Conservation (phyloP, 192 early-diverging fungal species). For the Entophlyctis luteolus region DNA sequence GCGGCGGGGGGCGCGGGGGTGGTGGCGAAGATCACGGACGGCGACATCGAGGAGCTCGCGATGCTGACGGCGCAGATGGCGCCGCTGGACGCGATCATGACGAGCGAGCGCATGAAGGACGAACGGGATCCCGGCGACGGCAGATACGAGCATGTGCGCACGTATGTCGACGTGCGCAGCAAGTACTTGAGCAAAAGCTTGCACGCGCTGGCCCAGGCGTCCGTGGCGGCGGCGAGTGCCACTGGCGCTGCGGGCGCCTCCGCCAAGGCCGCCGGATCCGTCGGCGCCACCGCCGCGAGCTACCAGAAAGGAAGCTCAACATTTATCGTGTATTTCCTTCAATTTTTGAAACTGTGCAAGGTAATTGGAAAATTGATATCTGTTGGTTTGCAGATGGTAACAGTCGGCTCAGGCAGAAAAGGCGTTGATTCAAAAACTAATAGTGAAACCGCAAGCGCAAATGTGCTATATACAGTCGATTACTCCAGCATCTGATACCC, state of each 20-base stretch:
- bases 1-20: too few relatives aligned
- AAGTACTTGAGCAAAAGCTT: constrained; percentile 59
- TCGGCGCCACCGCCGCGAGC: constrained; percentile 40
- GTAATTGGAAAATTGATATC: constrained; percentile 25
- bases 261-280: constrained; percentile 49
- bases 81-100: constrained; percentile 25
- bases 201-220: constrained; percentile 30
- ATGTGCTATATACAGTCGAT: constrained; percentile 47
- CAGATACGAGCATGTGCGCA: constrained; percentile 39
- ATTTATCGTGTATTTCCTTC: constrained; percentile 58
- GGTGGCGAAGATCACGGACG: constrained; percentile 4
- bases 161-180: constrained; percentile 68
- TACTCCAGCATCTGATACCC: constrained; percentile 43
- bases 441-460: constrained; percentile 51
- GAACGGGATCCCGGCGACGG: too few relatives aligned
- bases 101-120: constrained; percentile 30
- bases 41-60: constrained; percentile 26
- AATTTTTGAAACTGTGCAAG: constrained; percentile 59
- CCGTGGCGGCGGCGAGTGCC: background rate
- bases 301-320: constrained; percentile 62
- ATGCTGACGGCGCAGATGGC: constrained; percentile 32
- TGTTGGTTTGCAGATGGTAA: background rate
- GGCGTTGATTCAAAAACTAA: constrained; percentile 53
- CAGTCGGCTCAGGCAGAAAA: constrained; percentile 52
- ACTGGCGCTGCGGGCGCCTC: constrained; percentile 37